phyloP scores from a whole-genome alignment of 2,329 filamentous ascomycete genomes.

The Fusarium redolens region DNA sequence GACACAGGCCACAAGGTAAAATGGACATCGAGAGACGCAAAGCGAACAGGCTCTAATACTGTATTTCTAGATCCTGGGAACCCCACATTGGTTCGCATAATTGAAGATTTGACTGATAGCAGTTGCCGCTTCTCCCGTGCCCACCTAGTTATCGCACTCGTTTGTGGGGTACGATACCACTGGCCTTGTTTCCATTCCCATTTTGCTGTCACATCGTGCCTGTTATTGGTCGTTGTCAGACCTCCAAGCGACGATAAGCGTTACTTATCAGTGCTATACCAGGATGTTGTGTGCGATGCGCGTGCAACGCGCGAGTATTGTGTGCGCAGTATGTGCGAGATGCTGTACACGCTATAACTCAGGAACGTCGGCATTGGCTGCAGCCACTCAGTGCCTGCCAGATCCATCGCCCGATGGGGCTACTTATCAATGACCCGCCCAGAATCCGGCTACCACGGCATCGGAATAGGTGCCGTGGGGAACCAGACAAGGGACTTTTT shows the following conservation, averaged over 20 bases:
- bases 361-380: neutral
- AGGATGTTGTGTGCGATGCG: neutral
- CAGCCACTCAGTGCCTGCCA: neutral
- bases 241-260: neutral
- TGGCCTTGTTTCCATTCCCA: neutral
- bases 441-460: constrained; percentile 21
- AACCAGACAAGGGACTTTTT: constrained; percentile 4
- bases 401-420: neutral
- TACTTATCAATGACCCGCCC: constrained; percentile 5
- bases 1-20: neutral
- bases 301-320: neutral
- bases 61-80: neutral
- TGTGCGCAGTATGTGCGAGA: neutral
- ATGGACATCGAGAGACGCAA: neutral
- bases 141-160: neutral
- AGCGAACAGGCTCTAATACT: neutral
- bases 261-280: neutral
- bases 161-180: neutral
- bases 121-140: constrained; percentile 14
- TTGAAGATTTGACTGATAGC: neutral
- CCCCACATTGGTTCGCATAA: neutral
- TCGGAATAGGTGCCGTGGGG: constrained; percentile 9
- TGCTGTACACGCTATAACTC: neutral
- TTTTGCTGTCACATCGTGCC: neutral
- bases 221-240: neutral